These are phyloP conservation scores for Tolypocladium pustulatum DNA, from an alignment of 2,329 filamentous ascomycete genomes.

Conservation along the genomic window DNA sequence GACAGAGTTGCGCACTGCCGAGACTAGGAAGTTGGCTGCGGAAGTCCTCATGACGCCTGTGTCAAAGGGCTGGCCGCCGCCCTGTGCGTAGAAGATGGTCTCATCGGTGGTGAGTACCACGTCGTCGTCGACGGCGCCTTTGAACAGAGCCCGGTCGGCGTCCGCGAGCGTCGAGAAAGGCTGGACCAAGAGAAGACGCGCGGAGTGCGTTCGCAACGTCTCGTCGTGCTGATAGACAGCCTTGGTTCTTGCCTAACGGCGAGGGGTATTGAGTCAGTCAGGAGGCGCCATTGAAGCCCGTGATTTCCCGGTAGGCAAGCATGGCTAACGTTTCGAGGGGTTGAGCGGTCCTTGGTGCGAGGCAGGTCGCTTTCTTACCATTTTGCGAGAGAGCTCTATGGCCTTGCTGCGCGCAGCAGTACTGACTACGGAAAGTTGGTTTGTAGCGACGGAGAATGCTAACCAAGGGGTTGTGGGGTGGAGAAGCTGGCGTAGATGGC, in stretches of 20 bases:
- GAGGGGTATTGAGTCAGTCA: not conserved
- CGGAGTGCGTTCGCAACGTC: not conserved
- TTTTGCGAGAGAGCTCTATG: not conserved
- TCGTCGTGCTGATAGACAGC: not conserved
- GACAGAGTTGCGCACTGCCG: not conserved
- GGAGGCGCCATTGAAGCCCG: not conserved
- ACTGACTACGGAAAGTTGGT: not conserved
- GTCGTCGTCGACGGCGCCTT: slow-evolving; percentile 37
- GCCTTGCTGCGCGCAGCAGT: too few relatives aligned
- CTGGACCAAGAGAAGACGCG: slow-evolving; percentile 30
- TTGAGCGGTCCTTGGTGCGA: too few relatives aligned
- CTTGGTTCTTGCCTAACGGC: not conserved
- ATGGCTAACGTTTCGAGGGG: too few relatives aligned
- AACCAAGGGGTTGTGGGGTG: not conserved
- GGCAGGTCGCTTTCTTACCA: not conserved
- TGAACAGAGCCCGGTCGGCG: slow-evolving; percentile 45
- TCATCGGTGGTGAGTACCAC: slow-evolving; percentile 46
- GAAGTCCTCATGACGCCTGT: slow-evolving; percentile 47
- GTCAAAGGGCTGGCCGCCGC: slow-evolving; percentile 62
- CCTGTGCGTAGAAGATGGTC: slow-evolving; percentile 66
- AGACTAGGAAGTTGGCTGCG: slow-evolving; percentile 6
- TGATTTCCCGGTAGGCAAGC: not conserved
- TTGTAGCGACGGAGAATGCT: too few relatives aligned
- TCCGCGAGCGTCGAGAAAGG: slow-evolving; percentile 38
- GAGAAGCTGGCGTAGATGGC: not conserved